phyloP scores from a whole-genome alignment of 192 early-diverging fungal genomes.

The Coemansia asiatica region DNA sequence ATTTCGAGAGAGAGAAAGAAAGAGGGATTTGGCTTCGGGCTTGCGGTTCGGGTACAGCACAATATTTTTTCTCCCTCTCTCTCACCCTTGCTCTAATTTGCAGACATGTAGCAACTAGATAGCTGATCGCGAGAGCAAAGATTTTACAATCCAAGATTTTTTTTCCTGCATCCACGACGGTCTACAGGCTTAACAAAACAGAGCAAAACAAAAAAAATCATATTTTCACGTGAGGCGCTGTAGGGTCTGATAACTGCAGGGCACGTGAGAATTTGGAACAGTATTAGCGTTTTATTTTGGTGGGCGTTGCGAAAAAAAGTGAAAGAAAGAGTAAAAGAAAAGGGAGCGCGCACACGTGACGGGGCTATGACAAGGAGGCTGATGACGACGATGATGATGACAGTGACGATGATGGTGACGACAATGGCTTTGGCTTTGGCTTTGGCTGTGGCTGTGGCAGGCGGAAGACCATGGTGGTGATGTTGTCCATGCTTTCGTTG shows the following conservation, averaged over 20 bases:
- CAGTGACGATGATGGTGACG: background rate
- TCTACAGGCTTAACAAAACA: background rate
- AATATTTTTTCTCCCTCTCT: background rate
- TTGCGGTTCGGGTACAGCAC: background rate
- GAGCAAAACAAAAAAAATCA: background rate
- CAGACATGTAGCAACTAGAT: too few relatives aligned
- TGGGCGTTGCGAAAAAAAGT: background rate
- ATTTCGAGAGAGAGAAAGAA: constrained; percentile 20
- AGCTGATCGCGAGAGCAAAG: background rate
- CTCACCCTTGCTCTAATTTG: background rate
- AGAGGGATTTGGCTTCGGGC: constrained; percentile 7
- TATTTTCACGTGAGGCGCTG: too few relatives aligned
- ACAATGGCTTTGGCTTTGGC: background rate
- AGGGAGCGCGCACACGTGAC: background rate
- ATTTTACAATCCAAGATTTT: background rate
- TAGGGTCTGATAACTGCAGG: too few relatives aligned
- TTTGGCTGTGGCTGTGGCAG: constrained; percentile 38
- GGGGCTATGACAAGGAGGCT: background rate
- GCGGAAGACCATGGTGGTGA: constrained; percentile 84
- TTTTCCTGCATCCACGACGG: background rate
- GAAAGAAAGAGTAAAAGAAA: background rate
- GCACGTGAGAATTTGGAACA: too few relatives aligned
- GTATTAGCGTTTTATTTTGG: background rate
- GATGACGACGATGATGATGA: background rate
- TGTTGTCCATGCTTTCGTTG: constrained; percentile 94